Evolutionary conservation across 768 basidiomycete genomes (phyloP).

Genomic region (Suillus decipiens): DNA sequence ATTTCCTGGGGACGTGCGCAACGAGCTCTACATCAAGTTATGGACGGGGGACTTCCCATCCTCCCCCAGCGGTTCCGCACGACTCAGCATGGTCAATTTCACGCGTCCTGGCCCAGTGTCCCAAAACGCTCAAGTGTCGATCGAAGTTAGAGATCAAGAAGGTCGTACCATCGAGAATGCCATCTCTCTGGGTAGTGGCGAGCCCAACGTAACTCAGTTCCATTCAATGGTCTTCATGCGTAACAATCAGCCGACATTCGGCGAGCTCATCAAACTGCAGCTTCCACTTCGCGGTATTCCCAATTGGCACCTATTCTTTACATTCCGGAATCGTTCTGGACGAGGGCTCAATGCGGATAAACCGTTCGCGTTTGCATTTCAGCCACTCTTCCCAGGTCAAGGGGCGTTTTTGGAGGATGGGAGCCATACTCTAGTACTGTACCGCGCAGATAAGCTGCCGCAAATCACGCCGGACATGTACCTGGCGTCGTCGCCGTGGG

Average conservation of each 20-base stretch:
- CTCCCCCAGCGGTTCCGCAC: constrained; percentile 52
- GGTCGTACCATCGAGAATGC: constrained; percentile 70
- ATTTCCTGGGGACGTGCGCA: constrained; percentile 88
- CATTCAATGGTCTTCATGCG: constrained; percentile 90
- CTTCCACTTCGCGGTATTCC: constrained; percentile 68
- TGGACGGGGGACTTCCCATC: constrained; percentile 89
- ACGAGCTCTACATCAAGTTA: constrained; percentile 94
- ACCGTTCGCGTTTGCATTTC: constrained; percentile 91
- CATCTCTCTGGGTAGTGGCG: constrained; percentile 84
- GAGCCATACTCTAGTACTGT: constrained; percentile 80
- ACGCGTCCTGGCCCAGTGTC: constrained; percentile 56
- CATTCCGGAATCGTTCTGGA: constrained; percentile 76
- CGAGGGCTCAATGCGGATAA: constrained; percentile 55
- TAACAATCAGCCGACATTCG: constrained; percentile 88
- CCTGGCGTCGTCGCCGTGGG: constrained; percentile 65
- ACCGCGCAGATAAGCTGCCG: constrained; percentile 72
- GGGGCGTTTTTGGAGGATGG: constrained; percentile 88
- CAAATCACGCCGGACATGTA: constrained; percentile 71
- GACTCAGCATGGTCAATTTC: constrained; percentile 58
- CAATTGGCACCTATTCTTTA: constrained; percentile 92
- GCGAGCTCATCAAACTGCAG: constrained; percentile 88
- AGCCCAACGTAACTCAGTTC: constrained; percentile 77
- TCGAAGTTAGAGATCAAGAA: constrained; percentile 80
- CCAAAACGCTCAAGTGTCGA: constrained; percentile 77
- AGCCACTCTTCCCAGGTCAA: constrained; percentile 79